Percentiles rank a stretch among this genome's conserved stretches.
Evolutionary conservation across 148 eudicot species (phyloP).

Genomic region (Gaultheria prostrata): DNA sequence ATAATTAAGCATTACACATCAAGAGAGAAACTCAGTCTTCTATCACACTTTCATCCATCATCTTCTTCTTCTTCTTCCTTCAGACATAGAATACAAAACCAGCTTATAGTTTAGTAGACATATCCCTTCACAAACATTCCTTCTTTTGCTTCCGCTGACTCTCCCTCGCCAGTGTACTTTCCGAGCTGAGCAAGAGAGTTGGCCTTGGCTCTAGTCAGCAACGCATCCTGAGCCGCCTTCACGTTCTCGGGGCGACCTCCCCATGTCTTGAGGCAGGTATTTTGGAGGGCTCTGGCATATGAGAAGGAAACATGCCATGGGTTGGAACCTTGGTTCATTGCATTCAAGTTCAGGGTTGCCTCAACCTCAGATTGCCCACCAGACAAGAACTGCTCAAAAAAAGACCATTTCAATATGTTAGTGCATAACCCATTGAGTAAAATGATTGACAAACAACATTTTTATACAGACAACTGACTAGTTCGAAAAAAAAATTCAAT

Average conservation of each 20-base stretch:
- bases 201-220: slow-evolving; percentile 72
- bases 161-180: slow-evolving; percentile 86
- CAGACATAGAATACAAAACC: background rate
- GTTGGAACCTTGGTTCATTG: slow-evolving; percentile 83
- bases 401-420: background rate
- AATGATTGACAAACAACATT: background rate
- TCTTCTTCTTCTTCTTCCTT: slow-evolving; percentile 10
- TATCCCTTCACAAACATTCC: slow-evolving; percentile 89
- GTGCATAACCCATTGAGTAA: background rate
- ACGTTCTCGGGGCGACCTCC: slow-evolving; percentile 79
- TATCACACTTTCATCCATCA: background rate
- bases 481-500: background rate
- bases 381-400: slow-evolving; percentile 64
- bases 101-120: slow-evolving; percentile 40
- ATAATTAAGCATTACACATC: slow-evolving; percentile 16
- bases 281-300: slow-evolving; percentile 89
- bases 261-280: slow-evolving; percentile 95
- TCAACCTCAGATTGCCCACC: slow-evolving; percentile 98
- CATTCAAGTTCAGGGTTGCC: slow-evolving; percentile 84
- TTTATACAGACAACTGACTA: background rate
- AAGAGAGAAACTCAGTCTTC: background rate
- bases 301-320: slow-evolving; percentile 98
- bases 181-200: slow-evolving; percentile 93
- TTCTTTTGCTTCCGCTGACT: slow-evolving; percentile 75
- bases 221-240: slow-evolving; percentile 65